A percentile compares a stretch with the other conserved stretches of the same genome.
Evolutionary conservation across 805 yeast genomes (phyloP).

Genomic region (Candida pini): DNA sequence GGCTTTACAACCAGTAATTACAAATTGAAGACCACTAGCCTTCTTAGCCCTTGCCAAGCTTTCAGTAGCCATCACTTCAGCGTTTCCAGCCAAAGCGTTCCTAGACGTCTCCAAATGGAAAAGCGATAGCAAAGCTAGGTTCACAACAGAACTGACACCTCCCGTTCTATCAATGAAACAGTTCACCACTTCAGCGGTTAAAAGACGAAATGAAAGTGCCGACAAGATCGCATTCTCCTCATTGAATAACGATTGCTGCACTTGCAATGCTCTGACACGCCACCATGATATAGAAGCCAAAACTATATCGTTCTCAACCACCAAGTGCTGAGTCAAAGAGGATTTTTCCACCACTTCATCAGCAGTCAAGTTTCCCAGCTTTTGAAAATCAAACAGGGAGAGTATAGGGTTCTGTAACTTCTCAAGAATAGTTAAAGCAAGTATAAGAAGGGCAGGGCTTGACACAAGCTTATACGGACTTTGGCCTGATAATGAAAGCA

Average conservation of each 20-base stretch:
- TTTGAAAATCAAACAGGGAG: constrained; percentile 21
- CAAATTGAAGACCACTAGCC: constrained; percentile 53
- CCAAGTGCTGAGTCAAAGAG: constrained; percentile 5
- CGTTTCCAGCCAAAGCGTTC: constrained; percentile 51
- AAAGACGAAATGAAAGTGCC: constrained; percentile 35
- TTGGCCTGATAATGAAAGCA: constrained; percentile 45
- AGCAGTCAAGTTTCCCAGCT: constrained; percentile 10
- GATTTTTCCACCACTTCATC: constrained; percentile 19
- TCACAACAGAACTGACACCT: constrained; percentile 23
- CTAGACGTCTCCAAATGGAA: constrained; percentile 68
- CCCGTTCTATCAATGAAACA: constrained; percentile 28
- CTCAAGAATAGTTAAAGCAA: constrained; percentile 42
- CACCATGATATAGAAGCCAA: constrained; percentile 62
- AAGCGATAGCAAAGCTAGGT: constrained; percentile 34
- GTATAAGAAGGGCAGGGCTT: constrained; percentile 39
- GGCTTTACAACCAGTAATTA: constrained; percentile 84
- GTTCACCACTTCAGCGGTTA: constrained; percentile 30
- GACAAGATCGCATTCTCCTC: constrained; percentile 48
- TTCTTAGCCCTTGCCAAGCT: constrained; percentile 51
- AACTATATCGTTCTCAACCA: constrained; percentile 26
- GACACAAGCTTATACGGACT: constrained; percentile 58
- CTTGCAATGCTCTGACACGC: constrained; percentile 64
- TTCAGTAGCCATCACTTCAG: constrained; percentile 57
- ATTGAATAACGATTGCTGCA: constrained; percentile 56
- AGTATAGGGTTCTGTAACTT: constrained; percentile 26